Percentiles rank a stretch among this genome's conserved stretches.
Conservation (phyloP, 2,329 filamentous ascomycete genomes). For the Gaeumannomyces tritici region DNA sequence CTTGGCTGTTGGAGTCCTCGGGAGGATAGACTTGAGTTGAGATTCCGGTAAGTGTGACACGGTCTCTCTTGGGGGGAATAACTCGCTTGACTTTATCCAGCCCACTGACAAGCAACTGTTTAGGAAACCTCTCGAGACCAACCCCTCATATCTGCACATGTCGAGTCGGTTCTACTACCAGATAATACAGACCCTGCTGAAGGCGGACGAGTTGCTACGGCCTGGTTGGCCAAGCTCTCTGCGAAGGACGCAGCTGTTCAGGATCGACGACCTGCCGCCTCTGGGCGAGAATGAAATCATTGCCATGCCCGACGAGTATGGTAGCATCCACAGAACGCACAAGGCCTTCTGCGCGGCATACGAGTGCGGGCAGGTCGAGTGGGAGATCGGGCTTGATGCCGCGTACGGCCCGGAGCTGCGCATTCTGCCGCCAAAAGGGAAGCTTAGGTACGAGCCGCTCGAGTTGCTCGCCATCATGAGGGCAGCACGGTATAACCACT, state of each 20-base stretch:
- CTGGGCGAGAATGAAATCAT: background rate
- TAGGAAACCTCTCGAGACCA: conserved; percentile 20
- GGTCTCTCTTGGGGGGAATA: no score
- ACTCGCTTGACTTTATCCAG: no score
- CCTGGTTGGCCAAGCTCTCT: conserved; percentile 45
- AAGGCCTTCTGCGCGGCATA: conserved; percentile 46
- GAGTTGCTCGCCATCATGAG: conserved; percentile 48
- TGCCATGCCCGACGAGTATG: conserved; percentile 22
- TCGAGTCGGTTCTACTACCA: conserved; percentile 44
- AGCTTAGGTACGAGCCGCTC: conserved; percentile 30
- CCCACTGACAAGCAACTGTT: background rate
- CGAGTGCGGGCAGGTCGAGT: conserved; percentile 36
- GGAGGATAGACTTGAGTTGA: conserved; percentile 46
- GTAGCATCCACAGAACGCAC: conserved; percentile 43
- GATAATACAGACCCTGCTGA: conserved; percentile 44
- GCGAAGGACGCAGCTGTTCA: conserved; percentile 30
- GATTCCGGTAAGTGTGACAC: conserved; percentile 33
- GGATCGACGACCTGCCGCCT: conserved; percentile 36
- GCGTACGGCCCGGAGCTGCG: conserved; percentile 41
- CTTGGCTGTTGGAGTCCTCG: conserved; percentile 38
- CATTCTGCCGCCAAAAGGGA: conserved; percentile 30
- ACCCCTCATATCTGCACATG: conserved; percentile 25
- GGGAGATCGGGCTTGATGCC: conserved; percentile 39
- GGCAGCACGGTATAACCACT: conserved; percentile 48
- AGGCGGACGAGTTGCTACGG: conserved; percentile 44